These are phyloP conservation scores for Emergomyces orientalis DNA, from an alignment of 2,329 filamentous ascomycete genomes.

Conservation along the genomic window DNA sequence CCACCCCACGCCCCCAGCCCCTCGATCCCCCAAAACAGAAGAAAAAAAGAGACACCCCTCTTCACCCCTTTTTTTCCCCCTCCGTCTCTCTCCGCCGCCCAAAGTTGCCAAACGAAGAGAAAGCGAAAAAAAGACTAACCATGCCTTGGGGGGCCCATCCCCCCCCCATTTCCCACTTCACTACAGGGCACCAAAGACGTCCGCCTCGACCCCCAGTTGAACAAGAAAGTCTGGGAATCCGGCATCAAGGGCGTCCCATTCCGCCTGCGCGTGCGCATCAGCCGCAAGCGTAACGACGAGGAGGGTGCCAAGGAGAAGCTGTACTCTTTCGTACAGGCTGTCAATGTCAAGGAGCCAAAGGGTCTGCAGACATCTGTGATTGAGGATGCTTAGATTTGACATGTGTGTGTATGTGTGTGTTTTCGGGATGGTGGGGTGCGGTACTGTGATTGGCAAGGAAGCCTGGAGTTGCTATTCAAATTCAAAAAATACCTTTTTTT, in stretches of 20 bases:
- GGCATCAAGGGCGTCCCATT: conserved; percentile 98
- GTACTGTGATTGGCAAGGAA: not conserved
- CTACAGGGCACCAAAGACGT: conserved; percentile 86
- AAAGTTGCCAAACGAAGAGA: not conserved
- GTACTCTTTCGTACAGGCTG: conserved; percentile 98
- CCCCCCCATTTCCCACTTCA: not conserved
- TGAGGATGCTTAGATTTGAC: conserved; percentile 48
- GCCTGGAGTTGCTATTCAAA: not conserved
- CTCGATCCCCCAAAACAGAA: no score
- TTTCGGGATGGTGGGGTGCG: not conserved
- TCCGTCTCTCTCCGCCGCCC: not conserved
- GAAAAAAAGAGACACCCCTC: no score
- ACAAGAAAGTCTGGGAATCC: conserved; percentile 99
- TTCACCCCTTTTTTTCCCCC: not conserved
- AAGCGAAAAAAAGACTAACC: conserved; percentile 5
- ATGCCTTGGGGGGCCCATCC: not conserved
- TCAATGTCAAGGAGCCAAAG: conserved; percentile 99
- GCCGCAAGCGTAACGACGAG: conserved; percentile 99
- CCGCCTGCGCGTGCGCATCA: conserved; percentile 96
- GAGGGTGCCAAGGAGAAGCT: conserved; percentile 99
- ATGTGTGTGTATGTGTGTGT: not conserved
- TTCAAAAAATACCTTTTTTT: no score
- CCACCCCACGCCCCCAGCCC: no score
- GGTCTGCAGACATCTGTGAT: conserved; percentile 89
- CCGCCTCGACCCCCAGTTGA: conserved; percentile 94